Conservation (phyloP, 2,329 filamentous ascomycete species). For the Aspergillus udagawae region DNA sequence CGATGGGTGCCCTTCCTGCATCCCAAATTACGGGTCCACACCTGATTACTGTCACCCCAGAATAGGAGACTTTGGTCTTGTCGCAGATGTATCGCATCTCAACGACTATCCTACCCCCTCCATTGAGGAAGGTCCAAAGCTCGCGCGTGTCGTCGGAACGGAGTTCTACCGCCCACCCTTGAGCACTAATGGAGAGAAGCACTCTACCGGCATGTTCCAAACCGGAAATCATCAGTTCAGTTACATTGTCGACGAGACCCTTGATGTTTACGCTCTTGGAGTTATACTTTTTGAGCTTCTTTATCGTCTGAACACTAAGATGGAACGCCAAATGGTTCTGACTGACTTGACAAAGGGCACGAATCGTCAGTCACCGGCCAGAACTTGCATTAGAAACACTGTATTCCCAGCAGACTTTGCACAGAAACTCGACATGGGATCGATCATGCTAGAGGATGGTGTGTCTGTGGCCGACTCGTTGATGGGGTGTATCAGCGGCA, state of each 20-base stretch:
- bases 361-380: constrained; percentile 1
- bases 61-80: constrained; percentile 66
- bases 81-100: constrained; percentile 50
- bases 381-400: constrained; percentile 8
- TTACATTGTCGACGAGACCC: constrained; percentile 45
- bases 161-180: constrained; percentile 57
- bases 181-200: constrained; percentile 4
- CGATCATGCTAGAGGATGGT: constrained; percentile 20
- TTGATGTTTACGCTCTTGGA: constrained; percentile 61
- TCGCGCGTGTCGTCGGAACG: constrained; percentile 53
- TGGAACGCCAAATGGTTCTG: constrained; percentile 45
- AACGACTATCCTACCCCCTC: constrained; percentile 25
- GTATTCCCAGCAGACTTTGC: constrained; percentile 37
- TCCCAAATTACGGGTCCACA: constrained; percentile 18
- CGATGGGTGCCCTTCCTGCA: constrained; percentile 46
- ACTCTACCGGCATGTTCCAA: not conserved
- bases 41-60: constrained; percentile 51
- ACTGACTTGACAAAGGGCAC: constrained; percentile 33
- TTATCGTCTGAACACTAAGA: constrained; percentile 50
- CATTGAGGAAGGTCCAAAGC: constrained; percentile 17
- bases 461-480: constrained; percentile 30
- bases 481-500: constrained; percentile 37
- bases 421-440: constrained; percentile 33
- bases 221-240: constrained; percentile 8
- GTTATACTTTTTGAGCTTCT: constrained; percentile 61